Evolutionary conservation across 179 eudicot genomes (phyloP).

Genomic region (Gypsophila paniculata): DNA sequence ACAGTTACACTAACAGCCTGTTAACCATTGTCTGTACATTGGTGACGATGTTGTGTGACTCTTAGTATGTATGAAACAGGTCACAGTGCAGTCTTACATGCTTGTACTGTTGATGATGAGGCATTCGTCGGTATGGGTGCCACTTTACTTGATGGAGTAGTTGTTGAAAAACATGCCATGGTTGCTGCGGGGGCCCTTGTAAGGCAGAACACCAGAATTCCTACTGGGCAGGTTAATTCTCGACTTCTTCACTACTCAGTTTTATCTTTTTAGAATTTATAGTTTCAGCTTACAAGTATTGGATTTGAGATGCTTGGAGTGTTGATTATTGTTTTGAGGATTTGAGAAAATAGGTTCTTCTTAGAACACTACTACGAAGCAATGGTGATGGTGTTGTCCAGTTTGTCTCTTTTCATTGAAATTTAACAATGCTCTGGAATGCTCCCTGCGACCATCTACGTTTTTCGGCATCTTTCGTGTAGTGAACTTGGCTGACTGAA

Average conservation of each 20-base stretch:
- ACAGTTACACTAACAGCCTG: conserved; percentile 13
- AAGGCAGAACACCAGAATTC: conserved; percentile 77
- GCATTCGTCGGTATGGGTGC: conserved; percentile 97
- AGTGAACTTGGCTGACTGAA: no score
- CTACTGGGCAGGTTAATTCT: conserved; percentile 74
- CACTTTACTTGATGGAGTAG: conserved; percentile 85
- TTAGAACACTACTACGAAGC: no score
- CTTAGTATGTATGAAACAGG: conserved; percentile 42
- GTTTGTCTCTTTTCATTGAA: not conserved
- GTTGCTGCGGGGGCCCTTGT: conserved; percentile 99
- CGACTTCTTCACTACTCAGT: not conserved
- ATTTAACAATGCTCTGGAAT: not conserved
- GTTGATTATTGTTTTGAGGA: no score
- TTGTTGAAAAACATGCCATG: conserved; percentile 86
- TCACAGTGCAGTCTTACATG: conserved; percentile 92
- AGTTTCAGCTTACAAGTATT: not conserved
- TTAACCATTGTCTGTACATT: not conserved
- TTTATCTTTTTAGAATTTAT: not conserved
- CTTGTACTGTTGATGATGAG: conserved; percentile 94
- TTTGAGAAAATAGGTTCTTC: conserved; percentile 36
- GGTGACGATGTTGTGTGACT: conserved; percentile 11
- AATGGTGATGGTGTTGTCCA: no score
- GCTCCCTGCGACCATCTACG: not conserved
- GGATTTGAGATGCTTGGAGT: no score
- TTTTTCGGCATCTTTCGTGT: not conserved